phyloP scores from a whole-genome alignment of 495 filamentous ascomycete species.

The Penicillium argentinense region DNA sequence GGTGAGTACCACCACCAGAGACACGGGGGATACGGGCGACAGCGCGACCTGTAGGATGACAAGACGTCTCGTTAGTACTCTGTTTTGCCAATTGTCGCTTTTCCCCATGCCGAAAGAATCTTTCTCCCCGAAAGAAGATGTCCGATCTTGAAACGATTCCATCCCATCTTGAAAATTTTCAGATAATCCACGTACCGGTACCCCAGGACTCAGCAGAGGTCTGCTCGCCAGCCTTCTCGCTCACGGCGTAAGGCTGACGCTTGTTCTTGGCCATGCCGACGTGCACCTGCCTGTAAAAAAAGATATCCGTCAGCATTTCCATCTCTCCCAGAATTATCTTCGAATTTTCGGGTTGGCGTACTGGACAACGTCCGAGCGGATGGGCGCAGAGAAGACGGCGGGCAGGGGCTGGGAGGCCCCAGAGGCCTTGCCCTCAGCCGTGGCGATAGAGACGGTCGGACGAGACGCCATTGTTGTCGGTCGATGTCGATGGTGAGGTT shows the following conservation, averaged over 20 bases:
- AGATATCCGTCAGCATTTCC: conserved; percentile 36
- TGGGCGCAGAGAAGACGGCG: conserved; percentile 90
- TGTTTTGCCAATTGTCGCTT: not conserved
- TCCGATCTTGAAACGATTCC: conserved; percentile 8
- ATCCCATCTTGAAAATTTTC: conserved; percentile 16
- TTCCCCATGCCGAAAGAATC: conserved; percentile 7
- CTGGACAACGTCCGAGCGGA: conserved; percentile 99
- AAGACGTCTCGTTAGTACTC: conserved; percentile 5
- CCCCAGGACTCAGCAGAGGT: conserved; percentile 99
- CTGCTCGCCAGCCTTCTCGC: conserved; percentile 99
- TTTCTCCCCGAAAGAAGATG: not conserved
- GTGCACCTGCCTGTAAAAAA: conserved; percentile 69
- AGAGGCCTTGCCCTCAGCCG: conserved; percentile 86
- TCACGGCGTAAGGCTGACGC: conserved; percentile 98
- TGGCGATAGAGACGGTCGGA: conserved; percentile 92
- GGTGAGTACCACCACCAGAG: conserved; percentile 99
- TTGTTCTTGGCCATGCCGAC: conserved; percentile 99
- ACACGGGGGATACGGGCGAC: conserved; percentile 99
- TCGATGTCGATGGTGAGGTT: conserved; percentile 49
- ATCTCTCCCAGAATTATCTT: conserved; percentile 15
- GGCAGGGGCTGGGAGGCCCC: conserved; percentile 86
- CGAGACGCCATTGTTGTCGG: conserved; percentile 80
- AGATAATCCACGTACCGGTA: conserved; percentile 76
- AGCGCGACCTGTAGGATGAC: conserved; percentile 72
- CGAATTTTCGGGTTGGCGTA: conserved; percentile 41